Evolutionary conservation across 257 asterid species (phyloP).

Genomic region (Gynochthodes officinalis): DNA sequence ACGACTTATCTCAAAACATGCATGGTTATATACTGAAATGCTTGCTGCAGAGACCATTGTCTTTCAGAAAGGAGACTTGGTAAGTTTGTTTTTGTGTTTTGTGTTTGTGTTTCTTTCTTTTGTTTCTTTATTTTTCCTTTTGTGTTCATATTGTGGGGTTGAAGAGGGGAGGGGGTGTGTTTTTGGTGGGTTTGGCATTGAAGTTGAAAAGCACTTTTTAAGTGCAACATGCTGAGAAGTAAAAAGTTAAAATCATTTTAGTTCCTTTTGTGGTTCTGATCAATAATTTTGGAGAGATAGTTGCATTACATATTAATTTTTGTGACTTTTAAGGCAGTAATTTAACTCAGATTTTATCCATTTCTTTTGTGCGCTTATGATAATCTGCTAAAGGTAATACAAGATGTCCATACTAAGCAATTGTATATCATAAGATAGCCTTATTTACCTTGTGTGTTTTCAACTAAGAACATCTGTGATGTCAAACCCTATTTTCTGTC

Average conservation of each 20-base stretch:
- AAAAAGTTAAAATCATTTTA: neutral
- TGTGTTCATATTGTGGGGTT: too few relatives aligned
- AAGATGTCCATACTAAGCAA: neutral
- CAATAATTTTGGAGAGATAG: neutral
- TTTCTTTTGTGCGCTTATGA: neutral
- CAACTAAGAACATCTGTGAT: neutral
- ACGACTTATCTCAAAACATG: slow-evolving; percentile 73
- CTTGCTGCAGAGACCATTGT: slow-evolving; percentile 96
- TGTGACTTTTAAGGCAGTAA: neutral
- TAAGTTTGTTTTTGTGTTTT: slow-evolving; percentile 20
- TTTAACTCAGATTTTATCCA: neutral
- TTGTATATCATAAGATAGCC: neutral
- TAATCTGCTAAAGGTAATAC: neutral
- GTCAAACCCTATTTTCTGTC: neutral
- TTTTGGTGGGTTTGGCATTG: too few relatives aligned
- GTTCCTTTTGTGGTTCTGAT: neutral
- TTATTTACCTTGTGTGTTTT: neutral
- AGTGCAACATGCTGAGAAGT: neutral
- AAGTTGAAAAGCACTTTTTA: too few relatives aligned
- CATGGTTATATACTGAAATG: slow-evolving; percentile 97
- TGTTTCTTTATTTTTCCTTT: neutral
- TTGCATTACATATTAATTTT: neutral
- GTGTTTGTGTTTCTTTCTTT: neutral
- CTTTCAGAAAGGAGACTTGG: slow-evolving; percentile 80
- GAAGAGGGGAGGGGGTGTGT: too few relatives aligned